Percentiles rank a stretch among this genome's conserved stretches.
phyloP scores from a whole-genome alignment of 1,284 basidiomycete species.

The Apiotrichum mycotoxinovorans region DNA sequence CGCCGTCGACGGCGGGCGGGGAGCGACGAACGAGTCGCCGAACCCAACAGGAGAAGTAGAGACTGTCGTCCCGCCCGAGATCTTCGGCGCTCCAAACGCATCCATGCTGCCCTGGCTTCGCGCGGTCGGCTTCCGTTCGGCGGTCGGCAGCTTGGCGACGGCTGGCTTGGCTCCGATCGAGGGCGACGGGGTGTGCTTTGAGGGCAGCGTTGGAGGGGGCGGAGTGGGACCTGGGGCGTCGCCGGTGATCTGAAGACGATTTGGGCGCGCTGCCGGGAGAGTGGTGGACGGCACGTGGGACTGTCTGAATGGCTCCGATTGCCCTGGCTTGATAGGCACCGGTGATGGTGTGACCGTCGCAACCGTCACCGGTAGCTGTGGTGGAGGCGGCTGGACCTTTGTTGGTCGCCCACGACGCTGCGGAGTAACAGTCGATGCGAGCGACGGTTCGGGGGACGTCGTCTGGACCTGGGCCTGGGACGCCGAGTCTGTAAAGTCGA shows the following conservation, averaged over 20 bases:
- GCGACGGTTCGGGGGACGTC: constrained; percentile 28
- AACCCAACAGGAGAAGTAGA: constrained; percentile 22
- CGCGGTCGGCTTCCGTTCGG: constrained; percentile 5
- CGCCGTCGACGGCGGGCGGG: neutral
- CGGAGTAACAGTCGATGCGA: constrained; percentile 41
- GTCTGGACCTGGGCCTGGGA: constrained; percentile 19
- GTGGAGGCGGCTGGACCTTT: constrained; percentile 4
- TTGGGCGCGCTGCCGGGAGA: neutral
- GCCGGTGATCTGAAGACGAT: constrained; percentile 34
- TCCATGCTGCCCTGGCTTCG: constrained; percentile 22
- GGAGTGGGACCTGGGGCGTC: constrained; percentile 13
- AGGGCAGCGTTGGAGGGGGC: constrained; percentile 18
- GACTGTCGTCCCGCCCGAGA: neutral
- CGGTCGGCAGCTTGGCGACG: neutral
- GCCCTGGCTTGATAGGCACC: neutral
- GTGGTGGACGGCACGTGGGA: neutral
- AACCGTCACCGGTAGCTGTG: neutral
- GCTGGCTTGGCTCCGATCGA: neutral
- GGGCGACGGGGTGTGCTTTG: neutral
- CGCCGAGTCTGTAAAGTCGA: constrained; percentile 45
- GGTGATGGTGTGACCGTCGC: neutral
- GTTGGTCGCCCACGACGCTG: constrained; percentile 47
- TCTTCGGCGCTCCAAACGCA: constrained; percentile 37
- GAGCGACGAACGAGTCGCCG: constrained; percentile 31
- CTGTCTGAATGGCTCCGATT: neutral